A percentile compares a stretch with the other conserved stretches of the same genome.
phyloP scores from a whole-genome alignment of 2,329 filamentous ascomycete genomes.

The Cryphonectria parasitica region DNA sequence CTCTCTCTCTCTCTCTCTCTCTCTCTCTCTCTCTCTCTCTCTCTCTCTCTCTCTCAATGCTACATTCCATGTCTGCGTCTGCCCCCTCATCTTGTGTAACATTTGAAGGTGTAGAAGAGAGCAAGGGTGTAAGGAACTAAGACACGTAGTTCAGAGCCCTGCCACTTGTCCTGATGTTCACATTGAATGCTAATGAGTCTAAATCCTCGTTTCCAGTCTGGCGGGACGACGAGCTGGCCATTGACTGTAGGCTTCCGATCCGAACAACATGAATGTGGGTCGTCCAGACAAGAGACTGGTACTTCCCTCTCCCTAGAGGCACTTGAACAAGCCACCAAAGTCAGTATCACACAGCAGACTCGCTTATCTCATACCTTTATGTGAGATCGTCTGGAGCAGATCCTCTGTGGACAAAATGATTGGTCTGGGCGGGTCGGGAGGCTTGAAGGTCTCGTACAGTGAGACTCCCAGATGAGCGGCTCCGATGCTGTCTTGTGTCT shows the following conservation, averaged over 20 bases:
- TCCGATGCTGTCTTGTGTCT: constrained; percentile 22
- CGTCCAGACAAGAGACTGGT: background rate
- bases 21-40: too few species aligned
- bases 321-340: background rate
- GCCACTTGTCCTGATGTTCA: background rate
- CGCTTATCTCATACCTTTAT: constrained; percentile 27
- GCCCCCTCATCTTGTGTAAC: constrained; percentile 28
- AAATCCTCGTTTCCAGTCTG: constrained; percentile 23
- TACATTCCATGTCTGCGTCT: constrained; percentile 19
- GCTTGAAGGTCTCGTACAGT: constrained; percentile 15
- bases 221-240: constrained; percentile 12
- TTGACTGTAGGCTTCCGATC: constrained; percentile 1
- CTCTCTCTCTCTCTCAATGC: constrained; percentile 1
- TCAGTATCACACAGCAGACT: constrained; percentile 24
- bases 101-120: background rate
- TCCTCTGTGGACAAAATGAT: constrained; percentile 14
- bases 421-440: constrained; percentile 12
- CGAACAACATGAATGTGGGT: background rate
- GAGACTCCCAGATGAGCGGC: constrained; percentile 13
- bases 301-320: background rate
- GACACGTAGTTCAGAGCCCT: background rate
- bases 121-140: background rate
- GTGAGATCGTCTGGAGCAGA: constrained; percentile 18
- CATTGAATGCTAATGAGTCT: constrained; percentile 2
- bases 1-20: too few species aligned